These are phyloP conservation scores for Hypoxylon subgilvum DNA, from an alignment of 495 filamentous ascomycete species.

Conservation along the genomic window DNA sequence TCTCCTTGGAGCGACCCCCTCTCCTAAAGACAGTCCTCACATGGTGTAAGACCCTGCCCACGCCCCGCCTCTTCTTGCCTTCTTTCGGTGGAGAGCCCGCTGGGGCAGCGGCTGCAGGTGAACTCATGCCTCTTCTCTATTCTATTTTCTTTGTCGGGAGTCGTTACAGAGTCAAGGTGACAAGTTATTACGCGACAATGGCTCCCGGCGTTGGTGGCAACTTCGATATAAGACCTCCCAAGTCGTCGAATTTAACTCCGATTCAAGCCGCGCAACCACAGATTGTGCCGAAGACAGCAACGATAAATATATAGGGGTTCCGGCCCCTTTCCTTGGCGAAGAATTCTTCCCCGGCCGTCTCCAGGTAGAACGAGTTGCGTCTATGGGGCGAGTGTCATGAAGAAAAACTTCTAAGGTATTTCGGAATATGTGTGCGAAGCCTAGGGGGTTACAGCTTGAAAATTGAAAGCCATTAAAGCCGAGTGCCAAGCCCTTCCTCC, in stretches of 20 bases:
- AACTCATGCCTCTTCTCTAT: conserved; percentile 49
- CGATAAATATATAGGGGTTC: conserved; percentile 15
- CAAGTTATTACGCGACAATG: background rate
- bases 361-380: conserved; percentile 1
- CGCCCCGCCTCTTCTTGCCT: conserved; percentile 64
- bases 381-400: conserved; percentile 1
- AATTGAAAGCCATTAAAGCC: conserved; percentile 15
- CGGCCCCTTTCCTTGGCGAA: conserved; percentile 17
- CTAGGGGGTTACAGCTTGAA: conserved; percentile 1
- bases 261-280: conserved; percentile 14
- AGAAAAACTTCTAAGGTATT: background rate
- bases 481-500: conserved; percentile 7
- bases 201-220: background rate
- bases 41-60: conserved; percentile 66
- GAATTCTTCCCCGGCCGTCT: background rate
- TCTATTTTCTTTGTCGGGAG: background rate
- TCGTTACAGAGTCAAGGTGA: background rate
- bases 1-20: conserved; percentile 52
- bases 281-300: conserved; percentile 7
- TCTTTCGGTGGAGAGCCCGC: conserved; percentile 45
- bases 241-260: conserved; percentile 5
- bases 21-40: conserved; percentile 69
- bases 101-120: conserved; percentile 41
- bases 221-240: conserved; percentile 3
- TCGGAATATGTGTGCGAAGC: conserved; percentile 2